Percentiles rank a stretch among this genome's conserved stretches.
Conservation (phyloP, 2,329 filamentous ascomycete genomes). For the Cladosporium sp. region DNA sequence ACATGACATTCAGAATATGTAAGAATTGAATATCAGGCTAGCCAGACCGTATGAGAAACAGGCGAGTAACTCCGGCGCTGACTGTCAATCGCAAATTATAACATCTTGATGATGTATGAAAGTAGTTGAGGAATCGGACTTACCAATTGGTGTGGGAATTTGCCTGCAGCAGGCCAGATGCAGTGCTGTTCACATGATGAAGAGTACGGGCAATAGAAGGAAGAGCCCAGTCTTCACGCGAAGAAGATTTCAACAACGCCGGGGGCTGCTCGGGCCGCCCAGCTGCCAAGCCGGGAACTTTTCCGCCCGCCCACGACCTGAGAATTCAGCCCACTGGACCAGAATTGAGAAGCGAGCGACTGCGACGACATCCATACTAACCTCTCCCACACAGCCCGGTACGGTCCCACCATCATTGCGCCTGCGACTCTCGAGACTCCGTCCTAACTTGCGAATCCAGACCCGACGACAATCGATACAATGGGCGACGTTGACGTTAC, state of each 20-base stretch:
- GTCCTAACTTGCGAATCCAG: background rate
- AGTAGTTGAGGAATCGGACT: background rate
- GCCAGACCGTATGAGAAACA: constrained; percentile 72
- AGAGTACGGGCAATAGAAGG: background rate
- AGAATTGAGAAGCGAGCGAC: background rate
- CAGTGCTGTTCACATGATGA: constrained; percentile 1
- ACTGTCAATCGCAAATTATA: constrained; percentile 99
- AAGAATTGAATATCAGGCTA: constrained; percentile 86
- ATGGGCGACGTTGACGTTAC: constrained; percentile 35
- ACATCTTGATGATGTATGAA: constrained; percentile 55
- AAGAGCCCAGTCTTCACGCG: background rate
- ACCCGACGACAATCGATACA: constrained; percentile 18
- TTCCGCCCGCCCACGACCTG: too few relatives aligned
- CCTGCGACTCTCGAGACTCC: background rate
- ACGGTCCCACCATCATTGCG: background rate
- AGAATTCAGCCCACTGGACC: too few relatives aligned
- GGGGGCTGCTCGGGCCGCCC: too few relatives aligned
- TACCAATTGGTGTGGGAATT: background rate
- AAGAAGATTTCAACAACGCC: too few relatives aligned
- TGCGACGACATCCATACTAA: constrained; percentile 1
- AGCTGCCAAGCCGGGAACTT: too few relatives aligned
- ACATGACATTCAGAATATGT: constrained; percentile 80
- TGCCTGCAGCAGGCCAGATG: background rate
- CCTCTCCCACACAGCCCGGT: background rate
- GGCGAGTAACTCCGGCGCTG: constrained; percentile 78